phyloP scores from a whole-genome alignment of 176 grass and related monocot species.

The Saccharum officinarum region DNA sequence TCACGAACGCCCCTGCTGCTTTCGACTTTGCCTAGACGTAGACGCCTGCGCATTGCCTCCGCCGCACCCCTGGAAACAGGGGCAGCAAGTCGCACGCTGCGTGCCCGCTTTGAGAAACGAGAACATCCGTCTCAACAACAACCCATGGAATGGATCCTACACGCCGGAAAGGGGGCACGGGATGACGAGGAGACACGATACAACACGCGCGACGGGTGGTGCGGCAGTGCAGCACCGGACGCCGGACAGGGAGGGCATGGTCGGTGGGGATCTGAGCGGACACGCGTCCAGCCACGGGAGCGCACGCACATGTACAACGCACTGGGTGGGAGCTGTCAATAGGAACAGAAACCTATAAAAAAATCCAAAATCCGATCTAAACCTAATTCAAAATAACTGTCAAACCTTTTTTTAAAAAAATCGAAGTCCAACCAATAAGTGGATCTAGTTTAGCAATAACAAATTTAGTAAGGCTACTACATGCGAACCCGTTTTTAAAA shows the following conservation, averaged over 20 bases:
- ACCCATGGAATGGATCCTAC: too few relatives aligned
- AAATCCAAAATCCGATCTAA: too few relatives aligned
- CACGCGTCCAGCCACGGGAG: constrained; percentile 10
- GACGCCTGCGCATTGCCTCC: background rate
- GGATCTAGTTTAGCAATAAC: too few relatives aligned
- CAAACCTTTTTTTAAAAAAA: too few relatives aligned
- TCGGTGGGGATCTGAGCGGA: constrained; percentile 9
- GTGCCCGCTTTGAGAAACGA: too few relatives aligned
- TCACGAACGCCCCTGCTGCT: background rate
- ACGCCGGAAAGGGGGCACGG: background rate
- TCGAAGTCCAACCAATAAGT: too few relatives aligned
- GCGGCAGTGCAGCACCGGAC: too few relatives aligned
- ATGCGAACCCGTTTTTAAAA: too few relatives aligned
- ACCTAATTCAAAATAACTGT: too few relatives aligned
- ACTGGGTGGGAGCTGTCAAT: too few relatives aligned
- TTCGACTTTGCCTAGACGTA: background rate
- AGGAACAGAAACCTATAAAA: too few relatives aligned
- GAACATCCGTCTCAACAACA: background rate
- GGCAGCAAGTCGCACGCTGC: background rate
- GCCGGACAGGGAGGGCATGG: background rate
- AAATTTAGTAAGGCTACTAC: too few relatives aligned
- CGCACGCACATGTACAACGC: background rate
- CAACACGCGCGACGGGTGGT: background rate
- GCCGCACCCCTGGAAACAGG: background rate
- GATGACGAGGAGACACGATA: background rate